Evolutionary conservation across 2,329 filamentous ascomycete genomes (phyloP).

Genomic region (Colletotrichum sp.): DNA sequence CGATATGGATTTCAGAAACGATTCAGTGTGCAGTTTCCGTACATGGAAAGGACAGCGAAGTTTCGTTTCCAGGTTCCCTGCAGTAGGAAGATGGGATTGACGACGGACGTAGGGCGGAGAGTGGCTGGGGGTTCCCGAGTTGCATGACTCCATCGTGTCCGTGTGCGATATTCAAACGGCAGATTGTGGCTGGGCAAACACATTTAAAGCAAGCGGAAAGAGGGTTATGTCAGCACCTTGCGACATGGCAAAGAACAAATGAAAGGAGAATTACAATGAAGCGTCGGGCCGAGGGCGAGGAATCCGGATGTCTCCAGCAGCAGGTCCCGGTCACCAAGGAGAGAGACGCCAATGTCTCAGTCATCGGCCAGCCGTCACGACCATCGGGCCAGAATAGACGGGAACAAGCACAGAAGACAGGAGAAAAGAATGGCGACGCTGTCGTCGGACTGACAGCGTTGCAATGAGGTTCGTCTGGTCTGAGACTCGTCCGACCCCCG

Average conservation of each 20-base stretch:
- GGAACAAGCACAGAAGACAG: neutral
- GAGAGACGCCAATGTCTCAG: neutral
- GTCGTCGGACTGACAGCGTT: neutral
- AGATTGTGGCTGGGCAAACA: neutral
- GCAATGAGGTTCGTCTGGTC: slow-evolving; percentile 9
- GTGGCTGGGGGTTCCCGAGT: neutral
- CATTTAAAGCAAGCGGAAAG: neutral
- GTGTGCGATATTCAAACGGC: neutral
- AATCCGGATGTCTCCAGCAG: slow-evolving; percentile 1
- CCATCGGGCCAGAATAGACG: neutral
- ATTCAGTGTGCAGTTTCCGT: neutral
- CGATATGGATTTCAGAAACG: slow-evolving; percentile 9
- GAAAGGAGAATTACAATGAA: neutral
- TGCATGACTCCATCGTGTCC: neutral
- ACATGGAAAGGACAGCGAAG: neutral
- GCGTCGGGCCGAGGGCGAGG: neutral
- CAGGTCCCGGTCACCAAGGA: neutral
- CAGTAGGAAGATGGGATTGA: neutral
- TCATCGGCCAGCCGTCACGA: neutral
- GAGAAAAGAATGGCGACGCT: neutral
- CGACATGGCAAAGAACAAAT: neutral
- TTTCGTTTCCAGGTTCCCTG: slow-evolving; percentile 7
- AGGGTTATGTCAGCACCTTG: neutral
- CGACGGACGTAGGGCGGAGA: neutral
- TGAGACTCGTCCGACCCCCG: slow-evolving; percentile 15